Evolutionary conservation across 164 flowering plant genomes (phyloP), one percentile per base, ranked within the genome.

Genomic region (Vitis amurensis): DNA sequence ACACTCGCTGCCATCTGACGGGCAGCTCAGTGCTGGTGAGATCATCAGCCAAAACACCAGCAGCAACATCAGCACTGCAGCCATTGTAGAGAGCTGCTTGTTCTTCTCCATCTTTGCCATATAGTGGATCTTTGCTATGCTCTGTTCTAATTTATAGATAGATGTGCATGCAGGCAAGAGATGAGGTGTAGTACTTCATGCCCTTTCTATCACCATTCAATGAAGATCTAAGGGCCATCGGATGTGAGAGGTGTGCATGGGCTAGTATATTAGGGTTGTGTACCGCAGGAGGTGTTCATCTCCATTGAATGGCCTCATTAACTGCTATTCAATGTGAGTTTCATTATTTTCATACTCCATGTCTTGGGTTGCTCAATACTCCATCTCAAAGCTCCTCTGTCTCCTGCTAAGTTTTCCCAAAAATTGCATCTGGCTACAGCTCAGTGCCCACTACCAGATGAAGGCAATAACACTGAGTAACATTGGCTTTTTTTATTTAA

Each of bases 1-100:
- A 67, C 91, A 88, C n/a, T 73, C 82, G 1, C 71, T 73, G 11
- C 82, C 79, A 13, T 76, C 76, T 4, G 80, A 6, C 11, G 82
- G 67, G 64, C 92, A 86, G 1, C 74, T 84, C 55, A 61, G 14
- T 16, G 70, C 73, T 31, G 81, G 79, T 6, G 50, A 67, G 27
- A 61, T 61, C 67, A 72, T 57, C 69, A 68, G 48, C 71, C 57
- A 66, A 30, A 56, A 8, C 57, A 80, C 2, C 68, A 81, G 55
- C 65, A 82, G 58, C 61, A 78, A 10, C 50, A 67, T 17, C 51
- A 44, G 2, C 14, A 17, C 15, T 8, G 47, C 19, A 8, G 56
- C 70, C 1, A 57, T 1, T 10, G 8, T 48, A 9, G 73, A 27
- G 29, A 14, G 12, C 30, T 55, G 69, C 61, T 63, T 27, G 70